Evolutionary conservation across 2,329 filamentous ascomycete genomes (phyloP).

Genomic region (Chrysosporium keratinophilum): DNA sequence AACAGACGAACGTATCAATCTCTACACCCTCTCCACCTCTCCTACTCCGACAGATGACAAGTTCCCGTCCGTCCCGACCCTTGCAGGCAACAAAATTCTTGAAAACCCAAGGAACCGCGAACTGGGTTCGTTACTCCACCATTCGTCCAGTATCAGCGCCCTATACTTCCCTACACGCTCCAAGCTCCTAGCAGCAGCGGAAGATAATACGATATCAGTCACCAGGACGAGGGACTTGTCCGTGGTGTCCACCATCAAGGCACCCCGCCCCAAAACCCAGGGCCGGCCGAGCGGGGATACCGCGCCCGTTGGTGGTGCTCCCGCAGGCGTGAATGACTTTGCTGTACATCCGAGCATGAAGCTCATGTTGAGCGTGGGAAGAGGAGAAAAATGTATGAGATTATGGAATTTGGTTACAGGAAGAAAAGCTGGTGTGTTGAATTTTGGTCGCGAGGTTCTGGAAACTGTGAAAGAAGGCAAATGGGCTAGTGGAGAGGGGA

Average conservation of each 20-base stretch:
- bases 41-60: constrained; percentile 48
- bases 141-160: constrained; percentile 68
- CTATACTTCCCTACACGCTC: constrained; percentile 73
- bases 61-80: constrained; percentile 52
- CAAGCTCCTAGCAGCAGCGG: constrained; percentile 77
- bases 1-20: constrained; percentile 88
- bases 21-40: constrained; percentile 75
- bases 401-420: constrained; percentile 95
- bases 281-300: constrained; percentile 85
- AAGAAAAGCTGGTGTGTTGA: constrained; percentile 86
- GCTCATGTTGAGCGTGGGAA: constrained; percentile 85
- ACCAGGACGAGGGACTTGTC: constrained; percentile 83
- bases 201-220: constrained; percentile 86
- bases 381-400: constrained; percentile 81
- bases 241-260: constrained; percentile 76
- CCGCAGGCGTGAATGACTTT: constrained; percentile 87
- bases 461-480: constrained; percentile 64
- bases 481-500: constrained; percentile 69
- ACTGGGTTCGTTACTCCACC: constrained; percentile 76
- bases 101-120: constrained; percentile 83
- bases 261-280: constrained; percentile 66
- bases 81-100: constrained; percentile 62
- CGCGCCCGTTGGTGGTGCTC: constrained; percentile 65
- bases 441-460: constrained; percentile 65
- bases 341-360: constrained; percentile 94